Evolutionary conservation across 2,329 filamentous ascomycete genomes (phyloP), one percentile per base, ranked within the genome.

Genomic region (Curvularia lunata): DNA sequence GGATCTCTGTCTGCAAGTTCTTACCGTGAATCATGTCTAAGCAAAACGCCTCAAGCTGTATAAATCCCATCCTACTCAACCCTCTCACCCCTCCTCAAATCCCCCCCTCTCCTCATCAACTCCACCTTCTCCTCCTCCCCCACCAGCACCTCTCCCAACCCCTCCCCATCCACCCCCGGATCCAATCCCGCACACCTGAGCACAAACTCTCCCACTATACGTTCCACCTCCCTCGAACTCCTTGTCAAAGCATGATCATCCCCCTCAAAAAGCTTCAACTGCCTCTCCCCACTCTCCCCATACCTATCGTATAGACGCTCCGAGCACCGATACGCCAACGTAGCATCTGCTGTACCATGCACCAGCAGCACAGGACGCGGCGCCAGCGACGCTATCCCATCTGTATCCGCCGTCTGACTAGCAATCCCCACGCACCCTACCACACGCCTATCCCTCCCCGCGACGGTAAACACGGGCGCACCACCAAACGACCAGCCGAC

Each of bases 401-500:
- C 32, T 13, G 48, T 52, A 9, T 56, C 48, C 1, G 48, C 41
- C 5, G 54, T 56, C 23, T 56, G 54, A 37, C 41, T 47, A 5
- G 54, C 54, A 6, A 56, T 19, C 5, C 40, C 50, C 19, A 41
- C 53, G 25, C 53, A 56, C 0, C 48, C 53, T 1, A 56, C 48
- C 2, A 56, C 41, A 8, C 53, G 40, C 9, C 27, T 8, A 3
- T 56, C 48, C 18, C 19, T 23, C 8, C 41, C 40, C 12, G 28
- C 48, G 25, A 56, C 38, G 1, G 48, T 56, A 13, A 56, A 56
- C 3, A 52, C 41, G 3, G 53, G 32, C 25, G 53, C 48, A 12
- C 48, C 41, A 6, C 48, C 53, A 30, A 56, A 56, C 10, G 53
- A 56, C 48, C 53, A 56, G 2, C 53, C 27, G 5, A 56, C 48